Evolutionary conservation across 148 eudicot species (phyloP).

Genomic region (Persicaria maculosa): DNA sequence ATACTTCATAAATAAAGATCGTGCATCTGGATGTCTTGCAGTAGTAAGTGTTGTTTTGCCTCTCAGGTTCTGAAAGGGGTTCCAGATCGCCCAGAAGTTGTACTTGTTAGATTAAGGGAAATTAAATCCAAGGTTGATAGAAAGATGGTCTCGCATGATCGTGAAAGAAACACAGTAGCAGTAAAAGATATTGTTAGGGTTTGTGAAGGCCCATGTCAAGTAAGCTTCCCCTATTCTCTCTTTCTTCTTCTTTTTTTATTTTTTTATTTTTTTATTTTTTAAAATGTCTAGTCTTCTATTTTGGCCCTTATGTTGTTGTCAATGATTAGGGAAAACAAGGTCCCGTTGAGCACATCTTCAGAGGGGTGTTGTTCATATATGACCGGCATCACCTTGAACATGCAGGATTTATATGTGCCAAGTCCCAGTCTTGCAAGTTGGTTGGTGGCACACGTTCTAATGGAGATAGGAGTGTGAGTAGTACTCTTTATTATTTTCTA

Average conservation of each 20-base stretch:
- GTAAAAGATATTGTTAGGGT: constrained; percentile 81
- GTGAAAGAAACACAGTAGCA: constrained; percentile 55
- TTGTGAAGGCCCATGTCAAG: constrained; percentile 83
- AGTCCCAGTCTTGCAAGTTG: constrained; percentile 66
- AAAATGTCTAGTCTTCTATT: not conserved
- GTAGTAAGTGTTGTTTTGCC: not conserved
- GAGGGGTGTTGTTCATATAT: constrained; percentile 64
- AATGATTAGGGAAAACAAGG: constrained; percentile 91
- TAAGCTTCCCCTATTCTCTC: constrained; percentile 19
- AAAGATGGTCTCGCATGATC: constrained; percentile 55
- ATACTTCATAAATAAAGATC: constrained; percentile 7
- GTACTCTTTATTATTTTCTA: not conserved
- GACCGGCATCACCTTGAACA: constrained; percentile 99
- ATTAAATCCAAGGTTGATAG: constrained; percentile 79
- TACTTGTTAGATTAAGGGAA: constrained; percentile 79
- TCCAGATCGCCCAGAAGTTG: constrained; percentile 88
- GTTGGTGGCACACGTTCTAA: constrained; percentile 83
- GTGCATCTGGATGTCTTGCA: constrained; percentile 12
- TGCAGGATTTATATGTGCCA: constrained; percentile 95
- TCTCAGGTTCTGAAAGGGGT: constrained; percentile 85
- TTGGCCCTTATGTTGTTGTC: constrained; percentile 4
- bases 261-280: not conserved
- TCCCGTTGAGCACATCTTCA: constrained; percentile 85
- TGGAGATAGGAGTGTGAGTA: constrained; percentile 47
- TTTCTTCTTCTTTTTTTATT: not conserved